Percentiles rank a stretch among this genome's conserved stretches.
These are phyloP conservation scores for Arbutus unedo DNA, from an alignment of 148 eudicot genomes.

Conservation along the genomic window DNA sequence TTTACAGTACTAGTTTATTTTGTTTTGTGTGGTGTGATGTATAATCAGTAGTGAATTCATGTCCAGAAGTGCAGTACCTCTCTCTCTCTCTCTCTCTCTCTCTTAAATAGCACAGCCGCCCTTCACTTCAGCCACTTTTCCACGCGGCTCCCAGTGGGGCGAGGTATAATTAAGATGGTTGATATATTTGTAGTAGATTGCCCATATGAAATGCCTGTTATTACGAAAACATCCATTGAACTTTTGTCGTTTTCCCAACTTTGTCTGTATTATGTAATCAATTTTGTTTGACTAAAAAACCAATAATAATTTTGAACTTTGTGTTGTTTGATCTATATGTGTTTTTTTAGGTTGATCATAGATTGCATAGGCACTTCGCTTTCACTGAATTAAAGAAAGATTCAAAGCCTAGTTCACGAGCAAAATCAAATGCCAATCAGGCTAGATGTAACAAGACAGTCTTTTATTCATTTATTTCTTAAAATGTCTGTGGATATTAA, in stretches of 20 bases:
- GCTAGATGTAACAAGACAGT: too few relatives aligned
- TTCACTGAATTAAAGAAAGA: too few relatives aligned
- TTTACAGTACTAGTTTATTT: not conserved
- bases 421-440: too few relatives aligned
- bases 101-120: constrained; percentile 17
- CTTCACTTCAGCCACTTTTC: not conserved
- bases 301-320: not conserved
- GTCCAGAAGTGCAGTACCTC: not conserved
- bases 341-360: too few relatives aligned
- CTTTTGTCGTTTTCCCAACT: constrained; percentile 1
- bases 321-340: too few relatives aligned
- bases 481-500: too few relatives aligned
- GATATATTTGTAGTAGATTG: too few relatives aligned
- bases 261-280: not conserved
- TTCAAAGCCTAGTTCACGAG: too few relatives aligned
- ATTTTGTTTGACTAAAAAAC: too few relatives aligned
- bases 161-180: too few relatives aligned
- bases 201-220: not conserved
- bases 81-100: not conserved
- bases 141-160: not conserved
- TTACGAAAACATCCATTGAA: not conserved
- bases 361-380: too few relatives aligned
- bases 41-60: constrained; percentile 3
- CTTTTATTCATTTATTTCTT: too few relatives aligned
- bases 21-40: constrained; percentile 7